Conservation (phyloP, 106 monocot genomes). For the Posidonia australis region DNA sequence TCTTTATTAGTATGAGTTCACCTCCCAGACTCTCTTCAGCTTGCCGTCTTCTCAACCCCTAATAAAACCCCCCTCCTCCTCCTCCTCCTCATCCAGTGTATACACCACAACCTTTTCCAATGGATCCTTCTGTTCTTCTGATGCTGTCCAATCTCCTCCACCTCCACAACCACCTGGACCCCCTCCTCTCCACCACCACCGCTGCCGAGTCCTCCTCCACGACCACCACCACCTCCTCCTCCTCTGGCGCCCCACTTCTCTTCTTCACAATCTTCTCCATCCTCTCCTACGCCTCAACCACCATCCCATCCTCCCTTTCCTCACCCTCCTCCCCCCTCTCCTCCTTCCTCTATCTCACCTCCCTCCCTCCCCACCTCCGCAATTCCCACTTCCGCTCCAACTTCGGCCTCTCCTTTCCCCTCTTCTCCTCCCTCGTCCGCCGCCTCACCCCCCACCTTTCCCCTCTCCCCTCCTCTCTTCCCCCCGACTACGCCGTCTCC, state of each 20-base stretch:
- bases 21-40: no score
- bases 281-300: constrained; percentile 22
- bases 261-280: constrained; percentile 8
- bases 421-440: constrained; percentile 6
- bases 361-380: constrained; percentile 24
- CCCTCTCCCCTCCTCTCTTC: not conserved
- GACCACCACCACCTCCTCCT: not conserved
- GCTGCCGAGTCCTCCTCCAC: not conserved
- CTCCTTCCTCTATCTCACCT: constrained; percentile 10
- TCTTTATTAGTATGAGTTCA: no score
- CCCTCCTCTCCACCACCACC: no score
- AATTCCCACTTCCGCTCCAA: not conserved
- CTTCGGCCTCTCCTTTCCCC: not conserved
- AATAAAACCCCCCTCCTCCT: no score
- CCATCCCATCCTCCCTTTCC: not conserved
- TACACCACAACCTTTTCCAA: no score
- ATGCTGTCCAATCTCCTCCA: not conserved
- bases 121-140: not conserved
- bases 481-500: not conserved
- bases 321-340: constrained; percentile 1
- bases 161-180: not conserved
- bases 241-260: constrained; percentile 20
- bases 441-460: not conserved
- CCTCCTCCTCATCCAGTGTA: no score
- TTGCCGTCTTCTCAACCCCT: no score